Conservation (phyloP, 768 basidiomycete genomes). For the Amanita rubescens region DNA sequence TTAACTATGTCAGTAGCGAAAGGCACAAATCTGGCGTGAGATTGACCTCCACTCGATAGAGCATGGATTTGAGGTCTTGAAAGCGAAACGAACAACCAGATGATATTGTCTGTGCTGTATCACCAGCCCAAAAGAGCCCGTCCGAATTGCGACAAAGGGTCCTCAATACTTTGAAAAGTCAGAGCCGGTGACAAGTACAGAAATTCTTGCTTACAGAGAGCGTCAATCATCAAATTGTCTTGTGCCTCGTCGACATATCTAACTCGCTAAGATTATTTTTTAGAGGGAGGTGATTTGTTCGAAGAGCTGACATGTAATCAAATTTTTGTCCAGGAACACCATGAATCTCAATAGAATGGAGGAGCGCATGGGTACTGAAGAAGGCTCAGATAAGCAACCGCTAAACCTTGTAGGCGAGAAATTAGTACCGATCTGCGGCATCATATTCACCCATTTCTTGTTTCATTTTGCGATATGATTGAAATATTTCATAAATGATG, state of each 20-base stretch:
- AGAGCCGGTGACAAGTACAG: not conserved
- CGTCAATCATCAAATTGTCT: slow-evolving; percentile 63
- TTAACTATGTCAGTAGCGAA: too few species aligned
- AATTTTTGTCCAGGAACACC: slow-evolving; percentile 35
- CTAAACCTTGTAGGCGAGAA: not conserved
- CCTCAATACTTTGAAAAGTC: slow-evolving; percentile 43
- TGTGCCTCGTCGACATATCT: slow-evolving; percentile 74
- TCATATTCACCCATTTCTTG: slow-evolving; percentile 37
- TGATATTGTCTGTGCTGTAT: slow-evolving; percentile 74
- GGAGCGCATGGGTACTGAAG: slow-evolving; percentile 44
- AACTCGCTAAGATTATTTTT: not conserved
- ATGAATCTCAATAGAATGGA: slow-evolving; percentile 24
- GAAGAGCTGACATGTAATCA: slow-evolving; percentile 47
- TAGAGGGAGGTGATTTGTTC: not conserved
- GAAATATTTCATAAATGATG: slow-evolving; percentile 46
- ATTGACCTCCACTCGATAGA: slow-evolving; percentile 62
- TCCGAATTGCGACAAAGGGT: slow-evolving; percentile 55
- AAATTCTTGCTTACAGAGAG: slow-evolving; percentile 38
- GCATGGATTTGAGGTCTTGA: slow-evolving; percentile 60
- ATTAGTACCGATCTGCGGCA: slow-evolving; percentile 47
- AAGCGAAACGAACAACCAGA: slow-evolving; percentile 68
- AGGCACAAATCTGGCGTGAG: too few species aligned
- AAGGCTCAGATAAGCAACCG: not conserved
- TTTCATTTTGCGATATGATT: slow-evolving; percentile 42
- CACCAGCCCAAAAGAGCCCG: slow-evolving; percentile 74